Evolutionary conservation across 1,139 yeast genomes (phyloP).

Genomic region (Hyphopichia fennica): DNA sequence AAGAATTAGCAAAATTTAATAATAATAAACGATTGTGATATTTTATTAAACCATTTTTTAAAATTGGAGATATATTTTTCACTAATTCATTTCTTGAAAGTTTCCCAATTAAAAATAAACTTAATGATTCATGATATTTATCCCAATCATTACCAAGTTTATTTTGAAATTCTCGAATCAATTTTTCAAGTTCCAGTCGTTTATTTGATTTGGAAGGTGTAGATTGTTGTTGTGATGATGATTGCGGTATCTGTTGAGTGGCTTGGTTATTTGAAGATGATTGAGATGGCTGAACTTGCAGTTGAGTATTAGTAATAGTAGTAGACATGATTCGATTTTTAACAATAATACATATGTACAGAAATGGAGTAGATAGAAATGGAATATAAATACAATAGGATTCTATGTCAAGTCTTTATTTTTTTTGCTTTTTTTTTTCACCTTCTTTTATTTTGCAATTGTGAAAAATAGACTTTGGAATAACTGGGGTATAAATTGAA

Average conservation of each 20-base stretch:
- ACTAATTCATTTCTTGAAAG: constrained; percentile 76
- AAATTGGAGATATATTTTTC: constrained; percentile 50
- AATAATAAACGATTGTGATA: constrained; percentile 82
- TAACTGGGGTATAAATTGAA: neutral
- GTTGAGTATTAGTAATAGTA: neutral
- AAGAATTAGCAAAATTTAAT: constrained; percentile 80
- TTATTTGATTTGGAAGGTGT: constrained; percentile 16
- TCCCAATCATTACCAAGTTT: constrained; percentile 82
- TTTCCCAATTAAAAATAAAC: constrained; percentile 75
- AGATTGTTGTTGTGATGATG: neutral
- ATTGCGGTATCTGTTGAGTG: neutral
- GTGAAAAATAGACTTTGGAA: too few species aligned
- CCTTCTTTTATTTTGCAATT: too few species aligned
- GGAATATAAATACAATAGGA: neutral
- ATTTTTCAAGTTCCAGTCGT: constrained; percentile 68
- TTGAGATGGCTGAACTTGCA: neutral
- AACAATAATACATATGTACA: constrained; percentile 1
- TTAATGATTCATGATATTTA: constrained; percentile 75
- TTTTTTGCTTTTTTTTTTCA: too few species aligned
- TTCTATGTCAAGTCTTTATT: too few species aligned
- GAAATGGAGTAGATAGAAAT: neutral
- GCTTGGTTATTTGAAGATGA: neutral
- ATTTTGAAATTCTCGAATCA: constrained; percentile 73
- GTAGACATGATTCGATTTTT: constrained; percentile 1
- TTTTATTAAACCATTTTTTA: constrained; percentile 49